A percentile compares a stretch with the other conserved stretches of the same genome.
These are phyloP conservation scores for Diaporthe sp. DNA, from an alignment of 2,329 filamentous ascomycete genomes.

Conservation along the genomic window DNA sequence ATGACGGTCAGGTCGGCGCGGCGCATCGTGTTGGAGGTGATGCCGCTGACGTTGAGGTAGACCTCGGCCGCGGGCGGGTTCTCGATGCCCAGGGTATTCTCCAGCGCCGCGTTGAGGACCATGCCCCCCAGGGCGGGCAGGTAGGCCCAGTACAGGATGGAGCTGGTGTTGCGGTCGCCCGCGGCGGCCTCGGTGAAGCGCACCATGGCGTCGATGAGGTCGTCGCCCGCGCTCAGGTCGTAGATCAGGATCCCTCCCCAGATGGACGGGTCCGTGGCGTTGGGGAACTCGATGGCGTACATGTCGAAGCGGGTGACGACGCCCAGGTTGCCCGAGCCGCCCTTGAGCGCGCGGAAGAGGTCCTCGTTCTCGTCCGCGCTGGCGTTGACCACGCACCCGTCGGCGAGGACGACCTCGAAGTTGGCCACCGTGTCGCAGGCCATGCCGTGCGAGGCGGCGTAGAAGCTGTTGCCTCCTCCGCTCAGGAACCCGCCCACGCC, in stretches of 20 bases:
- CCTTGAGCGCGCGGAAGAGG: slow-evolving; percentile 56
- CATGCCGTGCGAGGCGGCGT: slow-evolving; percentile 56
- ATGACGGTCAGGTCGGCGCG: slow-evolving; percentile 40
- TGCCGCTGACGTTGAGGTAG: slow-evolving; percentile 51
- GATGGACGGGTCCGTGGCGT: slow-evolving; percentile 23
- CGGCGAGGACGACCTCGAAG: slow-evolving; percentile 59
- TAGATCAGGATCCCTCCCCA: slow-evolving; percentile 26
- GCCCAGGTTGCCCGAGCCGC: slow-evolving; percentile 56
- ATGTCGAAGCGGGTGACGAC: slow-evolving; percentile 46
- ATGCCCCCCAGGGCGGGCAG: slow-evolving; percentile 43
- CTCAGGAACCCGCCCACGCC: slow-evolving; percentile 57
- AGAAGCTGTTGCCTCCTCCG: slow-evolving; percentile 61
- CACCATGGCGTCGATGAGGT: slow-evolving; percentile 29
- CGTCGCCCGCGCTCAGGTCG: slow-evolving; percentile 16
- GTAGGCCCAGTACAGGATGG: slow-evolving; percentile 46
- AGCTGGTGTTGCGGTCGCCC: slow-evolving; percentile 35
- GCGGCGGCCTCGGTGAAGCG: slow-evolving; percentile 19
- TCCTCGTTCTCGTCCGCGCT: slow-evolving; percentile 48
- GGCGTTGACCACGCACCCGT: slow-evolving; percentile 55
- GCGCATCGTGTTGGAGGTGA: slow-evolving; percentile 38
- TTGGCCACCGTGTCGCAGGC: slow-evolving; percentile 57
- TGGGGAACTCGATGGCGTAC: slow-evolving; percentile 26
- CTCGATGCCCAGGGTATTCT: slow-evolving; percentile 44
- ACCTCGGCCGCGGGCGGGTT: slow-evolving; percentile 44
- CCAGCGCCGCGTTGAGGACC: slow-evolving; percentile 45